Conservation (phyloP, 805 yeast species). For the Yarrowia sp. region DNA sequence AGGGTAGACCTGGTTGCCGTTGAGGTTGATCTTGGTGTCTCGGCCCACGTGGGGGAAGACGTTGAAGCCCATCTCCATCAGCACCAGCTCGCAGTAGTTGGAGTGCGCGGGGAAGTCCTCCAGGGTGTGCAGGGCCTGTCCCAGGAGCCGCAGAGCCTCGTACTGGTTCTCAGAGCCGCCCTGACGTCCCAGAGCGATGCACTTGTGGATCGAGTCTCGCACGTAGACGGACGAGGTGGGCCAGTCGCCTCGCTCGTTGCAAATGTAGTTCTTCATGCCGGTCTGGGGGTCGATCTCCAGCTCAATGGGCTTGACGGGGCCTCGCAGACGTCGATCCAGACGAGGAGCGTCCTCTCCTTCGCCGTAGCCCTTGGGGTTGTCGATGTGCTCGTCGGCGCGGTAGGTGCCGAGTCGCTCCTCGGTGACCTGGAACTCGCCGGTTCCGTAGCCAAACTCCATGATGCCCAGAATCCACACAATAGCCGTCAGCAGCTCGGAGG, state of each 20-base stretch:
- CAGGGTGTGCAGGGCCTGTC: slow-evolving; percentile 34
- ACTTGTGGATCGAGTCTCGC: slow-evolving; percentile 30
- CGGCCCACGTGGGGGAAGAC: slow-evolving; percentile 35
- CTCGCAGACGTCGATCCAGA: slow-evolving; percentile 31
- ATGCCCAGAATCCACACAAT: slow-evolving; percentile 33
- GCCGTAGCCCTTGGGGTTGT: slow-evolving; percentile 34
- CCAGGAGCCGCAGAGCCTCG: slow-evolving; percentile 33
- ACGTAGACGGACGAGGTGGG: slow-evolving; percentile 31
- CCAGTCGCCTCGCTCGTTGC: slow-evolving; percentile 34
- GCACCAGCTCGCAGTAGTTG: slow-evolving; percentile 31
- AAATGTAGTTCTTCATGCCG: slow-evolving; percentile 35
- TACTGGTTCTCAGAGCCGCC: slow-evolving; percentile 28
- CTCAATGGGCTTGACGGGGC: slow-evolving; percentile 32
- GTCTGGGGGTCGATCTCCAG: slow-evolving; percentile 33
- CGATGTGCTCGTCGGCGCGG: slow-evolving; percentile 34
- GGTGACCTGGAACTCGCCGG: slow-evolving; percentile 35
- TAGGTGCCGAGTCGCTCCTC: slow-evolving; percentile 32
- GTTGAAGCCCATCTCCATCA: slow-evolving; percentile 31
- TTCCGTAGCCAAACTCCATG: slow-evolving; percentile 34
- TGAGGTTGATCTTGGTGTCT: slow-evolving; percentile 30
- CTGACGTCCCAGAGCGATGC: slow-evolving; percentile 31
- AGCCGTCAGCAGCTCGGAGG: slow-evolving; percentile 30
- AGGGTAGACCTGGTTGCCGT: slow-evolving; percentile 33
- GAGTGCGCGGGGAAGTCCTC: slow-evolving; percentile 35
- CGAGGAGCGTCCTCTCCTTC: slow-evolving; percentile 31